Percentiles rank a stretch among this genome's conserved stretches.
phyloP scores from a whole-genome alignment of 148 eudicot genomes.

The Pouteria glomerata region DNA sequence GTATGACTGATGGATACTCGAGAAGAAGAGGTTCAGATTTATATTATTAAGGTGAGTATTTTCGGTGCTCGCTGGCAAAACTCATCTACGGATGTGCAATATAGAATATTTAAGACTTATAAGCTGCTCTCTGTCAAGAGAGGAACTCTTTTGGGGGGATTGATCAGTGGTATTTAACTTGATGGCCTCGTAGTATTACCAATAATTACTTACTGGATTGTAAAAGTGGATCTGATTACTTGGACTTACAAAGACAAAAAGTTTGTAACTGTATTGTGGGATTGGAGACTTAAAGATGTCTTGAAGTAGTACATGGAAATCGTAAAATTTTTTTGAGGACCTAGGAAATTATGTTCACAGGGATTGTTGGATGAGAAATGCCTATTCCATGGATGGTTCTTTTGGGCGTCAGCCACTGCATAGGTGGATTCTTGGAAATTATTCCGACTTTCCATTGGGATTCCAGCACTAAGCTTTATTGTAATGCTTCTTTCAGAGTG shows the following conservation, averaged over 20 bases:
- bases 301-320: neutral
- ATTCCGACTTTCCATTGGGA: neutral
- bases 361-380: neutral
- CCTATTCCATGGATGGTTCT: neutral
- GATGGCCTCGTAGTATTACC: neutral
- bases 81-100: neutral
- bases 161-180: neutral
- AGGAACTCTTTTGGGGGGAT: neutral
- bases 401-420: neutral
- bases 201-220: neutral
- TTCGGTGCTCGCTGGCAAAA: neutral
- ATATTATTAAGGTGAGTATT: constrained; percentile 1
- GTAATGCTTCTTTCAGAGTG: neutral
- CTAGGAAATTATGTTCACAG: neutral
- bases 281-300: neutral
- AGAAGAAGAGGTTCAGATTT: neutral
- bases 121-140: neutral
- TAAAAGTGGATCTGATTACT: neutral
- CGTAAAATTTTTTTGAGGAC: neutral
- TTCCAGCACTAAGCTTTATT: neutral
- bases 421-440: neutral
- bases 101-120: neutral
- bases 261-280: neutral
- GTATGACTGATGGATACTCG: neutral
- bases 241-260: neutral